phyloP scores from a whole-genome alignment of 2,329 filamentous ascomycete species.

The Apiospora pterosperma region DNA sequence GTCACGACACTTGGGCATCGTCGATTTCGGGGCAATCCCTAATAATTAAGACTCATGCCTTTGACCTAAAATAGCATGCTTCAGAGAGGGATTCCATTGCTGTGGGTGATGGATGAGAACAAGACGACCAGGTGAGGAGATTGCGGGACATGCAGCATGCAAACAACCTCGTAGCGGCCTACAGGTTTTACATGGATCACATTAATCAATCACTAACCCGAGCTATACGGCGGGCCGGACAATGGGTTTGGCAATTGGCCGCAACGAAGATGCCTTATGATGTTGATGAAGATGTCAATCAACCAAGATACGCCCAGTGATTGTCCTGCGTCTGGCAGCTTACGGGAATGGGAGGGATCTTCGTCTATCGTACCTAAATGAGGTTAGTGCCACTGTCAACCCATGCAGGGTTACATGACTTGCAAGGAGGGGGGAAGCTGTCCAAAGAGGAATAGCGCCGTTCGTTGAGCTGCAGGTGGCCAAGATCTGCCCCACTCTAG shows the following conservation, averaged over 20 bases:
- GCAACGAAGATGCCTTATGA: too few relatives aligned
- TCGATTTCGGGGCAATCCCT: neutral
- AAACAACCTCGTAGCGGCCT: neutral
- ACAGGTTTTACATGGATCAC: neutral
- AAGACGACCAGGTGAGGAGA: neutral
- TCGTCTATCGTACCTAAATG: neutral
- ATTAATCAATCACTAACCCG: neutral
- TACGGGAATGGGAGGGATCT: neutral
- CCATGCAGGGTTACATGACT: neutral
- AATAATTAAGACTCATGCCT: neutral
- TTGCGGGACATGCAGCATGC: neutral
- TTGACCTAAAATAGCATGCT: neutral
- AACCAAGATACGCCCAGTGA: too few relatives aligned
- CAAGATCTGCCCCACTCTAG: neutral
- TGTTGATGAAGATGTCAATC: too few relatives aligned
- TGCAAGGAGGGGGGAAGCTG: neutral
- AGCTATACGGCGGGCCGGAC: too few relatives aligned
- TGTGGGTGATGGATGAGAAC: neutral
- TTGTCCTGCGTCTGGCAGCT: too few relatives aligned
- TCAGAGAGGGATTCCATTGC: neutral
- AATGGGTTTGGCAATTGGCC: too few relatives aligned
- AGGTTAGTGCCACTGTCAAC: neutral
- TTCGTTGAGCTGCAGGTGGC: neutral
- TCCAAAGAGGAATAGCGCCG: neutral
- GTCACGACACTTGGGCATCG: too few relatives aligned